A percentile compares a stretch with the other conserved stretches of the same genome.
Conservation (phyloP, 1,139 yeast species). For the Candida sojae region DNA sequence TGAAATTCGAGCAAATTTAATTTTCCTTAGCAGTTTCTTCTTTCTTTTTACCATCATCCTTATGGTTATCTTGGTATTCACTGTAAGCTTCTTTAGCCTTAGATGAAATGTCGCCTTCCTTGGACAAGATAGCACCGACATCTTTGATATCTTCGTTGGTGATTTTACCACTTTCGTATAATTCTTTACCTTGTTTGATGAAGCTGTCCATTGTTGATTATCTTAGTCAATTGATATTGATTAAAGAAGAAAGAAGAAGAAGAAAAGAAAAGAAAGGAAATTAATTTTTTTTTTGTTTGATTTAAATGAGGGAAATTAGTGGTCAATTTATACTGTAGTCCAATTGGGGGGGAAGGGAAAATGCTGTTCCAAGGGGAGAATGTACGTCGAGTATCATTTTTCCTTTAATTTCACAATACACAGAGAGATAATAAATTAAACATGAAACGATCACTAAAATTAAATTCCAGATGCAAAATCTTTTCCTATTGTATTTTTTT, state of each 20-base stretch:
- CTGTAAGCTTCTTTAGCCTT: slow-evolving; percentile 38
- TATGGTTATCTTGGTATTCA: slow-evolving; percentile 21
- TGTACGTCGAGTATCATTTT: no score
- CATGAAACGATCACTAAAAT: slow-evolving; percentile 2
- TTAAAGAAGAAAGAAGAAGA: neutral
- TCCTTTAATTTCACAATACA: no score
- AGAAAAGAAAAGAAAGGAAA: neutral
- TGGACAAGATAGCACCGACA: slow-evolving; percentile 32
- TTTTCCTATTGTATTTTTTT: neutral
- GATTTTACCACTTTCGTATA: slow-evolving; percentile 14
- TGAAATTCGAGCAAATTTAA: neutral
- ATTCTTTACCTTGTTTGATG: slow-evolving; percentile 17
- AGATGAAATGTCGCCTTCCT: slow-evolving; percentile 28
- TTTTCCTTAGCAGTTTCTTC: neutral
- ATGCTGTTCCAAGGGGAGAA: no score
- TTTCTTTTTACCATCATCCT: slow-evolving; percentile 15
- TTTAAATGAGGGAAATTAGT: slow-evolving; percentile 3
- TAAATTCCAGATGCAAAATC: neutral
- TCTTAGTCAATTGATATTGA: neutral
- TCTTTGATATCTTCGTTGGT: slow-evolving; percentile 33
- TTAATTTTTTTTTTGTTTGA: no score
- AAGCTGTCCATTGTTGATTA: slow-evolving; percentile 14
- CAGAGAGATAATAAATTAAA: neutral
- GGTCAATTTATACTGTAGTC: neutral
- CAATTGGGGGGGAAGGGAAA: no score